Conservation (phyloP, 306 rosid species). For the Hippophae tibetana region DNA sequence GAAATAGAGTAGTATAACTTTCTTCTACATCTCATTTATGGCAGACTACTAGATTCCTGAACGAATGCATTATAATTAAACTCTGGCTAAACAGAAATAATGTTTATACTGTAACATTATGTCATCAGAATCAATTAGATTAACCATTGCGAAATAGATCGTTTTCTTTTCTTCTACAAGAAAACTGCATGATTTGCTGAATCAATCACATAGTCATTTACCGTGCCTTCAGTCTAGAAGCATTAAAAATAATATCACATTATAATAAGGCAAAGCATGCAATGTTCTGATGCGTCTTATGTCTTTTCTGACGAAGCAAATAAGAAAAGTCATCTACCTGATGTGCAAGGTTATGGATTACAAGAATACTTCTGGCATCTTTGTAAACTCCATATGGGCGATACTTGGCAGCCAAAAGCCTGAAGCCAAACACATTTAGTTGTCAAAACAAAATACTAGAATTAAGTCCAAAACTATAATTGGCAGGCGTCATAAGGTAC, state of each 20-base stretch:
- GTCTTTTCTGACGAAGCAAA: not conserved
- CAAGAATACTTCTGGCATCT: slow-evolving; percentile 77
- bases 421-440: slow-evolving; percentile 31
- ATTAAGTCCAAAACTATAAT: slow-evolving; percentile 6
- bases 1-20: too few relatives aligned
- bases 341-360: slow-evolving; percentile 79
- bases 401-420: slow-evolving; percentile 78
- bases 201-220: not conserved
- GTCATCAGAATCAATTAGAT: too few relatives aligned
- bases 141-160: too few relatives aligned
- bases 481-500: not conserved
- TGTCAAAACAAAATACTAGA: not conserved
- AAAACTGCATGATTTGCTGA: too few relatives aligned
- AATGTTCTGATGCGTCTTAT: not conserved
- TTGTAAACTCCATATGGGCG: slow-evolving; percentile 71
- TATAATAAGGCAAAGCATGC: not conserved
- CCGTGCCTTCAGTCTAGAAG: not conserved
- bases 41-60: too few relatives aligned
- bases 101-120: too few relatives aligned
- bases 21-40: too few relatives aligned
- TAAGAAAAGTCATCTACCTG: slow-evolving; percentile 34
- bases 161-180: too few relatives aligned
- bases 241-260: not conserved
- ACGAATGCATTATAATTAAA: too few relatives aligned
- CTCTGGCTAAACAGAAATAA: too few relatives aligned